Base-by-base conservation (phyloP, 1,284 basidiomycete species). In the Malassezia vespertilionis region DNA sequence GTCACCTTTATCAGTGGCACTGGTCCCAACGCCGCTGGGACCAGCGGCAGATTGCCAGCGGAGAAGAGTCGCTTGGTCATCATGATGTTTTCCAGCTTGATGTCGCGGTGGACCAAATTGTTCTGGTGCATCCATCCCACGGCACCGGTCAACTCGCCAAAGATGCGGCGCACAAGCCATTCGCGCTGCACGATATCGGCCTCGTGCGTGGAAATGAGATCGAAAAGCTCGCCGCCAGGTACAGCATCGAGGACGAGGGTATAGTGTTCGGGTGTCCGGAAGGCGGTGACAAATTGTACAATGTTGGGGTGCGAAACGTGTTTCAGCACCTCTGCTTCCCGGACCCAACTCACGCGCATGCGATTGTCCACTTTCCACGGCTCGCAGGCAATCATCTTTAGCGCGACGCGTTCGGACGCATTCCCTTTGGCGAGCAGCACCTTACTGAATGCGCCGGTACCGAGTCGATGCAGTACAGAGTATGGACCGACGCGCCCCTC, bases 91-190 rank as follows among this genome's bases (percentile, higher is more conserved):
- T 93, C 88, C 15, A 93, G 79, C 74, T 93, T 93, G 73, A 93
- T 82, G 73, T 93, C 88, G 2, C 88, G 78, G 72, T 93, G 88
- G 0, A 91, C 86, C 30, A 91, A 77, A 2, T 82, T 82, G 23
- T 86, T 82, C 35, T 79, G 76, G 66, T 93, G 88, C 79, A 93
- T 82, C 86, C 86, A 93, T 1, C 80, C 82, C 0, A 91, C 82
- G 2, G 82, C 87, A 36, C 79, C 78, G 48, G 78, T 80, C 1
- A 93, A 75, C 70, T 91, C 88, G 37, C 77, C 76, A 76, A 83
- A 88, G 53, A 90, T 80, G 31, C 84, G 73, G 26, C 80, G 74
- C 0, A 88, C 74, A 8, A 86, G 75, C n/a, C 73, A 73, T 60
- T 82, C 81, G 40, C 65, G 58, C 52, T 60, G 50, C 4, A 63